Evolutionary conservation across 495 filamentous ascomycete genomes (phyloP).

Genomic region (Cudoniella acicularis): DNA sequence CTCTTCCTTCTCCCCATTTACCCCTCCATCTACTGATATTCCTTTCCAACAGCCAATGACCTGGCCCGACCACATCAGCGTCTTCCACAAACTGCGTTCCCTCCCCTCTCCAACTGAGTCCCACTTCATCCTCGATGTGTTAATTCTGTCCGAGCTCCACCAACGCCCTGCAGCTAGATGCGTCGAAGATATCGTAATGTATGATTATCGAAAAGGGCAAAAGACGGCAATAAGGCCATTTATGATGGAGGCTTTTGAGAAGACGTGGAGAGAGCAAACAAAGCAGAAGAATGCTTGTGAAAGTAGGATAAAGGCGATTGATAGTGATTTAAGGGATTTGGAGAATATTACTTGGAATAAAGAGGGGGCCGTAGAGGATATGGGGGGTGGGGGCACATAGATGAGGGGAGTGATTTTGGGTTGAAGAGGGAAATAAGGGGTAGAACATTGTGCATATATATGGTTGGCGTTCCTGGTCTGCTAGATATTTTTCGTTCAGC

Average conservation of each 20-base stretch:
- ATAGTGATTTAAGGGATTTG: constrained; percentile 50
- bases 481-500: no score
- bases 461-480: no score
- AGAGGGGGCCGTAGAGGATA: constrained; percentile 24
- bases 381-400: no score
- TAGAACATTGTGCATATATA: no score
- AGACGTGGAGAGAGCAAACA: constrained; percentile 66
- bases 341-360: constrained; percentile 74
- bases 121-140: constrained; percentile 47
- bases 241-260: constrained; percentile 59
- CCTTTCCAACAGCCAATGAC: constrained; percentile 66
- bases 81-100: constrained; percentile 77
- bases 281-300: constrained; percentile 48
- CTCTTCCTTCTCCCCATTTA: no score
- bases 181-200: constrained; percentile 78
- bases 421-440: no score
- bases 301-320: constrained; percentile 38
- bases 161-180: constrained; percentile 75
- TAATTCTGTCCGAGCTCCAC: constrained; percentile 75
- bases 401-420: no score
- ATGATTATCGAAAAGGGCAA: constrained; percentile 66
- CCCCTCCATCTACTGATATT: not conserved
- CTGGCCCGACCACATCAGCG: constrained; percentile 81
- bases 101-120: constrained; percentile 28
- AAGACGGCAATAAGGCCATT: constrained; percentile 62